phyloP scores from a whole-genome alignment of 1,139 yeast genomes.

The Debaryomycetaceae sp. region DNA sequence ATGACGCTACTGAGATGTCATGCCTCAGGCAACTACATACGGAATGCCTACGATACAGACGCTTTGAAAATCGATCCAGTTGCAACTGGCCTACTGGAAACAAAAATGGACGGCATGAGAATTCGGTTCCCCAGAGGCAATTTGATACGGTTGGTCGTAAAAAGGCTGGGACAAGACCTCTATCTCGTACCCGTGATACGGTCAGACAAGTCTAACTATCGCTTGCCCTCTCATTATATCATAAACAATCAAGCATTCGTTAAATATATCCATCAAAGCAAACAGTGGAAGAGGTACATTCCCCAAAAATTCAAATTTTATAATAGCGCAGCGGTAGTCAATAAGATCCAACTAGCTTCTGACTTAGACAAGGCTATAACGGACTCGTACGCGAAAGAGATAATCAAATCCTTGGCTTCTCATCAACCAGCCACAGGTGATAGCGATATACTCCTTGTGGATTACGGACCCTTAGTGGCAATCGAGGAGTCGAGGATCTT shows the following conservation, averaged over 20 bases:
- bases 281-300: constrained; percentile 7
- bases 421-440: constrained; percentile 1
- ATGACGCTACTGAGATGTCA: constrained; percentile 17
- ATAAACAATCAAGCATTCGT: constrained; percentile 5
- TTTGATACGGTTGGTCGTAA: constrained; percentile 19
- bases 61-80: constrained; percentile 20
- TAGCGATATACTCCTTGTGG: constrained; percentile 6
- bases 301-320: constrained; percentile 12
- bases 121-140: constrained; percentile 21
- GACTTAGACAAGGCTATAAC: constrained; percentile 10
- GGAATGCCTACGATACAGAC: constrained; percentile 11
- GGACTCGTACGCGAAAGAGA: constrained; percentile 9
- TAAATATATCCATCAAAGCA: constrained; percentile 3
- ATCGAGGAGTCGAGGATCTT: constrained; percentile 2
- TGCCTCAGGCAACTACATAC: constrained; percentile 11
- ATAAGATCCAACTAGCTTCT: constrained; percentile 11
- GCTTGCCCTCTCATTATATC: constrained; percentile 8
- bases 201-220: constrained; percentile 2
- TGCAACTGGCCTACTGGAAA: constrained; percentile 15
- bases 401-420: constrained; percentile 6
- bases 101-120: constrained; percentile 18
- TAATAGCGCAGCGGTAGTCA: constrained; percentile 6
- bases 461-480: constrained; percentile 2
- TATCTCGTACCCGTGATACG: constrained; percentile 5
- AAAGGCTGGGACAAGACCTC: constrained; percentile 1